Conservation (phyloP, 2,329 filamentous ascomycete species). For the Thelonectria rubi region DNA sequence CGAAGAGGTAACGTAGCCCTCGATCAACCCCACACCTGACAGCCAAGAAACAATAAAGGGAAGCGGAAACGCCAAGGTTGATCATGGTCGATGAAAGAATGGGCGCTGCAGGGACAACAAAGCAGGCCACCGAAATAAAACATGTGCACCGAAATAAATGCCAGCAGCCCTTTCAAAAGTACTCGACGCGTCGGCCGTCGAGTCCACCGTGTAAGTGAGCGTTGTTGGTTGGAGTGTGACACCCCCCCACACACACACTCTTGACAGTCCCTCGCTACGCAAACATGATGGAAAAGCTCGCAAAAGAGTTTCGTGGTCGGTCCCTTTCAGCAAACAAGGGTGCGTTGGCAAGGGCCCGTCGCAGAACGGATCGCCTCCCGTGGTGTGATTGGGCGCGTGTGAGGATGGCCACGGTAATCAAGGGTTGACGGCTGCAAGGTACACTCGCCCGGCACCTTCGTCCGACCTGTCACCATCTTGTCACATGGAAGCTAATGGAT, state of each 20-base stretch:
- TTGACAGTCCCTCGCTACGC: not conserved
- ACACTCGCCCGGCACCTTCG: not conserved
- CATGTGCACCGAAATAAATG: not conserved
- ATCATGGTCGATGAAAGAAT: not conserved
- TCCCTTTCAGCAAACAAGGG: not conserved
- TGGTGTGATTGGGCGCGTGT: not conserved
- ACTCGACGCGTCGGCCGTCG: no score
- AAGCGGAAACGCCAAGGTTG: not conserved
- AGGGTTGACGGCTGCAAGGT: slow-evolving; percentile 9
- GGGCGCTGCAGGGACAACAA: slow-evolving; percentile 1
- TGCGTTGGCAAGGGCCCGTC: slow-evolving; percentile 2
- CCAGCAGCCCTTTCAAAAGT: not conserved
- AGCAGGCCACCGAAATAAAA: not conserved
- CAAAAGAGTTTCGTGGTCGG: not conserved
- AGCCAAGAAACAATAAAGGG: not conserved
- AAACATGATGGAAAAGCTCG: not conserved
- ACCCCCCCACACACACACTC: not conserved
- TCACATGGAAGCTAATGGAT: slow-evolving; percentile 3
- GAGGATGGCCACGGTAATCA: not conserved
- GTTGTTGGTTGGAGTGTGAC: not conserved
- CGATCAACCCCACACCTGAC: not conserved
- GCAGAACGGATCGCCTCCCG: not conserved
- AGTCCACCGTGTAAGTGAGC: not conserved
- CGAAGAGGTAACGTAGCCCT: not conserved
- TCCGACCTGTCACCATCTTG: not conserved